Evolutionary conservation across 2,329 filamentous ascomycete species (phyloP).

Genomic region (Coniochaeta ligniaria): DNA sequence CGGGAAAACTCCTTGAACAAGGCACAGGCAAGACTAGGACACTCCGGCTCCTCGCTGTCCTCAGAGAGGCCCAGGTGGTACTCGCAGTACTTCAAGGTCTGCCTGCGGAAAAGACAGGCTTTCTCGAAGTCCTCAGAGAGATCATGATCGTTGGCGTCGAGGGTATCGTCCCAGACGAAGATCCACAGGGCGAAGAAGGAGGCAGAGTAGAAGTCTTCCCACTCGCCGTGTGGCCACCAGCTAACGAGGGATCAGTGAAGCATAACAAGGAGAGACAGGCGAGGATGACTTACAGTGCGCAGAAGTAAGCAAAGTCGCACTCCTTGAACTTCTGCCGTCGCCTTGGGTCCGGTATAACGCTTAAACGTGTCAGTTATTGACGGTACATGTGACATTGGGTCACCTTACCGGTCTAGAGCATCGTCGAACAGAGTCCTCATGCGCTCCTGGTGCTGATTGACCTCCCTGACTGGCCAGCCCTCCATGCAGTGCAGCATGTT

Average conservation of each 20-base stretch:
- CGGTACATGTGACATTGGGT: neutral
- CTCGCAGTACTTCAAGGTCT: constrained; percentile 21
- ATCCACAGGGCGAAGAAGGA: constrained; percentile 24
- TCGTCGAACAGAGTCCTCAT: neutral
- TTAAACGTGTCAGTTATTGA: neutral
- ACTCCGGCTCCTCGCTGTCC: constrained; percentile 5
- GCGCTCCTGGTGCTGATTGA: neutral
- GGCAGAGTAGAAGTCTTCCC: constrained; percentile 22
- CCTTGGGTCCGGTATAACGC: constrained; percentile 18
- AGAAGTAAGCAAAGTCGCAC: constrained; percentile 23
- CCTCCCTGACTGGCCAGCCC: neutral
- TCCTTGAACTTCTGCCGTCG: constrained; percentile 23
- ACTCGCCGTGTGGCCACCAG: constrained; percentile 24
- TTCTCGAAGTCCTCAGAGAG: constrained; percentile 18
- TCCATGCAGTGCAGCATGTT: neutral
- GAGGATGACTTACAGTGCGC: constrained; percentile 16
- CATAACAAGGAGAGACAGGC: neutral
- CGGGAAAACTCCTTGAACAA: constrained; percentile 12
- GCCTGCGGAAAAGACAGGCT: constrained; percentile 19
- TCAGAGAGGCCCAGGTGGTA: constrained; percentile 16
- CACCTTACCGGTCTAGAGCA: neutral
- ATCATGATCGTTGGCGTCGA: constrained; percentile 23
- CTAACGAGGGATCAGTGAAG: constrained; percentile 8
- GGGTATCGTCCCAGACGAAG: constrained; percentile 26
- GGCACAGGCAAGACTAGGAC: constrained; percentile 8